Base-by-base conservation (phyloP, 1,284 basidiomycete species). In the Sporisorium graminicola region DNA sequence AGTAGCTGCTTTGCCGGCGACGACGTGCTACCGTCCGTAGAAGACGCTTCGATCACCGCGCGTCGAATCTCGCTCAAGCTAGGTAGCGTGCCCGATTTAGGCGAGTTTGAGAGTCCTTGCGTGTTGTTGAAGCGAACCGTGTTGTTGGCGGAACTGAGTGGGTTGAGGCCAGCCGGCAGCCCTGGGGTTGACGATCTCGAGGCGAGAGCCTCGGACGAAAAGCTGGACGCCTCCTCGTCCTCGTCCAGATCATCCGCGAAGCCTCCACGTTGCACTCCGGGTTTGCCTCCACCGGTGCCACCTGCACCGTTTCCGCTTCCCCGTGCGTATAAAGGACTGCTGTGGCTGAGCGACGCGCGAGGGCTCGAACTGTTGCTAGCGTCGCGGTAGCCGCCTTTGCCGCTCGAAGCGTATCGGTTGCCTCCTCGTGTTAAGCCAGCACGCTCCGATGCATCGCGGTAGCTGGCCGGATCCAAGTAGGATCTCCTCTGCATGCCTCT, bases 1-100 rank as follows among this genome's bases (percentile, higher is more conserved):
- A 85, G 66, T 12, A 82, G 57, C 60, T 80, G 78, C 33, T 73
- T 71, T 18, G 77, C 74, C 4, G 74, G 69, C 13, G 79, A 71
- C 3, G 73, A 67, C 1, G 73, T 62, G 5, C 61, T 53, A 9
- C 54, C 69, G 58, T 69, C 59, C 5, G 64, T 24, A 24, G 58
- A 69, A 6, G 65, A 65, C 14, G 68, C 72, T 29, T 73, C 75
- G 27, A 60, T 64, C 18, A 71, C 65, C 3, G 75, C 69, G 26
- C 60, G 62, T 14, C 73, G 68, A 43, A 75, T 66, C 59, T 75
- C 72, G 50, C 59, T 65, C 37, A 68, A 43, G n/a, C 69, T 72
- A 2, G 66, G 76, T 0, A 71, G 33, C 2, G 56, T 26, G 3
- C 40, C 24, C 7, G 58, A 18, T 33, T 51, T 35, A n/a, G 56